phyloP scores from a whole-genome alignment of 2,329 filamentous ascomycete genomes.

The Pseudofabraea citricarpa region DNA sequence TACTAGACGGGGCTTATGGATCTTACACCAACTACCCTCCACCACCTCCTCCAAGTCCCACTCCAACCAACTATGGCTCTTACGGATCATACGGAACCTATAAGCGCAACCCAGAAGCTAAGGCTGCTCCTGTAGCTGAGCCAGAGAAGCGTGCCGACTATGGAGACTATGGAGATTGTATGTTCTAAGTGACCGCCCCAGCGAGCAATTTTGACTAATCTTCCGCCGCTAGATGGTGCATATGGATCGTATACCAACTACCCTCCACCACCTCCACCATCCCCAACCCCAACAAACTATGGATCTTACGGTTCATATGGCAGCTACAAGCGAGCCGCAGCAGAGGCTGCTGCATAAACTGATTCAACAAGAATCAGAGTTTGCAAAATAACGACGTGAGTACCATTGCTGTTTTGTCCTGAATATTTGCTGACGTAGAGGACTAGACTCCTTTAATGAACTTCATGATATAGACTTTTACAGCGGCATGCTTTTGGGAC shows the following conservation, averaged over 20 bases:
- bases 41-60: background rate
- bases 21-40: background rate
- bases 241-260: conserved; percentile 1
- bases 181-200: no score
- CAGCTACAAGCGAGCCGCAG: conserved; percentile 3
- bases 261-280: background rate
- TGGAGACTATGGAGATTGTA: no score
- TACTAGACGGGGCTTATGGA: background rate
- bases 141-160: conserved; percentile 1
- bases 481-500: no score
- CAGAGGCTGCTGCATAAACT: no score
- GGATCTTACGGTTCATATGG: conserved; percentile 2
- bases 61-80: conserved; percentile 4
- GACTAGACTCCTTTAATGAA: no score
- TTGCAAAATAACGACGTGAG: no score
- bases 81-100: conserved; percentile 3
- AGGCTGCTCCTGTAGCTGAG: background rate
- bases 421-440: no score
- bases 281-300: conserved; percentile 3
- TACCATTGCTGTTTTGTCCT: no score
- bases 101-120: conserved; percentile 2
- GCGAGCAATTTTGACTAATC: no score
- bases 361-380: no score
- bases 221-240: no score
- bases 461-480: no score